Base-by-base conservation (phyloP, 306 rosid species). In the Corylus heterophylla region DNA sequence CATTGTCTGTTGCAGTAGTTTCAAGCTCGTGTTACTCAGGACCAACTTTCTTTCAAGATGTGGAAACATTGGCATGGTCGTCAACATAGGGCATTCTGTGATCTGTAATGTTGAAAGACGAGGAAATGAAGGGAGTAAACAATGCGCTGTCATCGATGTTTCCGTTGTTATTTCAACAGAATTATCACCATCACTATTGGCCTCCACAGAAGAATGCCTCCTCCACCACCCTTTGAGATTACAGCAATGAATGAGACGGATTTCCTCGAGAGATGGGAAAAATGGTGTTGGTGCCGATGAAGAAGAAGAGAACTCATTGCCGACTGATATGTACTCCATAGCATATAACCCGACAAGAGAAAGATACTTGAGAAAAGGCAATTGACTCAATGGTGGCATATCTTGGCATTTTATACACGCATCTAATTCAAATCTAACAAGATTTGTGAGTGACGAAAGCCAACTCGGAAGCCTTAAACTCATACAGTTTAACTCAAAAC, bases 161-260 rank as follows among this genome's bases (percentile, higher is more conserved):
- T 3, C 42, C 5, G 42, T 37, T 37, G 52, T 48, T 48, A 48
- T 48, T 48, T 12, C 52, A 48, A 10, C 13, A 12, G 52, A 48
- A 10, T 48, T 10, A 12, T 48, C 3, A 48, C 7, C 0, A 42
- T 42, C 45, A 5, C 52, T 48, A 48, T 48, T 48, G 52, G 10
- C 52, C 7, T 69, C 51, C 25, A 16, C 12, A n/a, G 7, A 2
- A 4, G 50, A n/a, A 68, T n/a, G 5, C 50, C 11, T 48, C 51
- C 5, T 27, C 74, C 74, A 5, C 88, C 88, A 85, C 18, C 88
- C 85, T 48, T 49, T 78, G 1, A 85, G 74, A 22, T 35, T 54
- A 1, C 20, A 9, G 48, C 85, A 85, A 1, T 0, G 0, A 8
- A 2, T 0, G 14, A 59, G 37, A 0, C 1, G 0, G 5, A 59